Evolutionary conservation across 371 early-diverging fungal species (phyloP).

Genomic region (Rhizopus sp.): DNA sequence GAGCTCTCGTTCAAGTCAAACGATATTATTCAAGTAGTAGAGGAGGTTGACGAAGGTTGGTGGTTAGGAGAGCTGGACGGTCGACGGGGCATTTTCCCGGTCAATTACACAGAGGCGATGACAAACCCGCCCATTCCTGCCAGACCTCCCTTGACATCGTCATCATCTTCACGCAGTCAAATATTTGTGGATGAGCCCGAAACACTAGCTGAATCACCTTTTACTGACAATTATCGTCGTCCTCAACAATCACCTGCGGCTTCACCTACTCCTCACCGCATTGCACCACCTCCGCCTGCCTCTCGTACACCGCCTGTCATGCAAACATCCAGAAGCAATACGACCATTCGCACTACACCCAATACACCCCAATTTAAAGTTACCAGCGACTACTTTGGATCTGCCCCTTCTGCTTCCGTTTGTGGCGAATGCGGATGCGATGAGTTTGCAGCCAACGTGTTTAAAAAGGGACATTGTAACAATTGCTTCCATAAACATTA

Average conservation of each 20-base stretch:
- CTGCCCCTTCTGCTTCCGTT: not conserved
- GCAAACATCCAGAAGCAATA: conserved; percentile 2
- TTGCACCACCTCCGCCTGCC: conserved; percentile 8
- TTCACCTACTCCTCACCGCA: conserved; percentile 2
- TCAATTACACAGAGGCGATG: conserved; percentile 68
- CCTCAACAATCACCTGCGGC: not conserved
- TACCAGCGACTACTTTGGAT: conserved; percentile 11
- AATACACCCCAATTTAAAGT: conserved; percentile 10
- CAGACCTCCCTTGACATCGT: not conserved
- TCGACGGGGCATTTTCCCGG: conserved; percentile 79
- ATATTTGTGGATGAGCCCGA: not conserved
- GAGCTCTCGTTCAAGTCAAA: conserved; percentile 72
- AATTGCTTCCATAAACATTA: conserved; percentile 71
- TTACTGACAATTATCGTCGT: no score
- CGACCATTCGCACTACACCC: conserved; percentile 10
- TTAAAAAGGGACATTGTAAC: conserved; percentile 65
- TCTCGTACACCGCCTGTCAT: conserved; percentile 4
- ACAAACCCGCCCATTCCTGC: conserved; percentile 11
- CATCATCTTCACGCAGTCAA: not conserved
- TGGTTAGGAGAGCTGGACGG: conserved; percentile 77
- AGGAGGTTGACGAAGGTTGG: conserved; percentile 86
- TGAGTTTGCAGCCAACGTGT: conserved; percentile 67
- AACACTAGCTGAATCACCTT: not conserved
- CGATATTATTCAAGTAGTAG: conserved; percentile 72
- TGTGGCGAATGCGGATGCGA: conserved; percentile 62